phyloP scores from a whole-genome alignment of 1,139 yeast genomes.

The Taphrina pruni region DNA sequence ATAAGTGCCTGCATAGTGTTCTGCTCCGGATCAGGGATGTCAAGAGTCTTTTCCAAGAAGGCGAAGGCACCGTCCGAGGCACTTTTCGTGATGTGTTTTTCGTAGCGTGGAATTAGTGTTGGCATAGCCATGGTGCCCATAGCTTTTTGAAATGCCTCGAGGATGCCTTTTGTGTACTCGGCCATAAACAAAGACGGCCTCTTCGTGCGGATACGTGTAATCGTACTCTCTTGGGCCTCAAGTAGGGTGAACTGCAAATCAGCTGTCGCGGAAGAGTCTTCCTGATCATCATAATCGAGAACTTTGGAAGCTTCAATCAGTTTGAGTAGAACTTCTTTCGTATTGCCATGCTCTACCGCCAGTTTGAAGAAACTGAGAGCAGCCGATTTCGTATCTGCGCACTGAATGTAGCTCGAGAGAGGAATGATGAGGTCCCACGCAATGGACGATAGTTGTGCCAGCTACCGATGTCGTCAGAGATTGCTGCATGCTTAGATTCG shows the following conservation, averaged over 20 bases:
- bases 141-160: not conserved
- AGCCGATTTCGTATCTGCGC: not conserved
- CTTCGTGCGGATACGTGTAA: constrained; percentile 17
- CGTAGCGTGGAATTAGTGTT: not conserved
- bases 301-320: constrained; percentile 15
- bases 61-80: not conserved
- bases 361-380: constrained; percentile 8
- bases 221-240: constrained; percentile 8
- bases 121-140: not conserved
- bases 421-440: constrained; percentile 39
- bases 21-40: not conserved
- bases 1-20: not conserved
- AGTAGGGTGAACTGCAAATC: not conserved
- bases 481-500: not conserved
- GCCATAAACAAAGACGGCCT: constrained; percentile 28
- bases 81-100: not conserved
- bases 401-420: not conserved
- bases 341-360: constrained; percentile 12
- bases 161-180: constrained; percentile 26
- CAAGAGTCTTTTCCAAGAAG: not conserved
- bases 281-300: not conserved
- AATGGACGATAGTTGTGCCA: constrained; percentile 6
- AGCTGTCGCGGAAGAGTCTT: not conserved
- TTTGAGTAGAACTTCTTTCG: constrained; percentile 23
- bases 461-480: not conserved